Evolutionary conservation across 1,284 basidiomycete species (phyloP), one percentile per base, ranked within the genome.

Genomic region (Caloboletus inedulis): DNA sequence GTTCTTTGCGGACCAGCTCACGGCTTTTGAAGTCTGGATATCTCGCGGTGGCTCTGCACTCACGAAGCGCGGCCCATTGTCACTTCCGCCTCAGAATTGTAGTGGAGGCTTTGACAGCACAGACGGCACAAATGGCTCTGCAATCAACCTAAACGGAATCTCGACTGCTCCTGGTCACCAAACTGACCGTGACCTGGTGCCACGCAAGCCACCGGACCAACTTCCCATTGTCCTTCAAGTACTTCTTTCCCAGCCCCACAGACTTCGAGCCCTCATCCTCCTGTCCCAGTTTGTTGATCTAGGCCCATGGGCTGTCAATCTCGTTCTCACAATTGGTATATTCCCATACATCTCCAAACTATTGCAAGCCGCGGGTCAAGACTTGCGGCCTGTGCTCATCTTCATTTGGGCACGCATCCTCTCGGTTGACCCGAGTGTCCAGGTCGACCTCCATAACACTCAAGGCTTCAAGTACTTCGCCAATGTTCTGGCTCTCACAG

Each of bases 321-420:
- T 98, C 35, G 94, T 97, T 7, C 80, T 99, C 34, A 92, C 92
- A n/a, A 98, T 99, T 63, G 96, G 96, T 19, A 98, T 99, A 65
- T 99, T 98, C 75, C 97, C 97, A 2, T 99, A 99, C 68, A 98
- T 98, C 42, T 93, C 94, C 57, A 96, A 97, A 65, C 81, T 99
- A 6, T 80, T 99, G 3, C 95, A 97, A 71, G 94, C 94, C 0
- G 94, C 95, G 0, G 93, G 94, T 0, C 87, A 89, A 57, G 96
- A 99, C 65, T 81, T 99, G 29, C 90, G 94, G 47, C 96, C 97
- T 1, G 95, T 99, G n/a, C 79, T 99, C 30, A 98, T 99, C 61
- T 99, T 98, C 75, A 98, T 99, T 57, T 99, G 97, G 97, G 92
- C 96, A 1, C 83, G 96, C 16, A 98, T 99, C 55, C 81, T 98